Conservation (phyloP, 768 basidiomycete species). For the Lyophyllum semitale region DNA sequence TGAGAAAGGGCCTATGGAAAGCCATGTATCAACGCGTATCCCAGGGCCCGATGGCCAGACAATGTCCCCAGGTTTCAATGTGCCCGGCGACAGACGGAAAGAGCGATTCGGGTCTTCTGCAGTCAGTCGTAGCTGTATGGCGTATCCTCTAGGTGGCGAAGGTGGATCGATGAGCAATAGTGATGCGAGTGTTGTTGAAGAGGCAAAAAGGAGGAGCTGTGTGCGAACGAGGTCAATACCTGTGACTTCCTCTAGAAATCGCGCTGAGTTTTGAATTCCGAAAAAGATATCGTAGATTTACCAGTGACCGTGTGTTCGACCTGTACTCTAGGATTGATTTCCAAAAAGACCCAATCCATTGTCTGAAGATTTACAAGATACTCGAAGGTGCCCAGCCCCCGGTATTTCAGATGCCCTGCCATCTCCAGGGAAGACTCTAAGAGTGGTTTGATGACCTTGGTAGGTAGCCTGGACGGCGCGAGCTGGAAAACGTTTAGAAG, state of each 20-base stretch:
- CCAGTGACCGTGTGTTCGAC: conserved; percentile 93
- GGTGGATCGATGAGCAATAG: conserved; percentile 71
- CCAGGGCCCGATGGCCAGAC: conserved; percentile 80
- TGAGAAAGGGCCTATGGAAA: conserved; percentile 62
- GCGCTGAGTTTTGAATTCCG: background rate
- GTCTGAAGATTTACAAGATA: conserved; percentile 77
- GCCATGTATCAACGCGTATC: conserved; percentile 83
- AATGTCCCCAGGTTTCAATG: conserved; percentile 74
- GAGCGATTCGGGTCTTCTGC: conserved; percentile 79
- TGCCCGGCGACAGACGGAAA: conserved; percentile 87
- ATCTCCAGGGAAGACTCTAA: conserved; percentile 77
- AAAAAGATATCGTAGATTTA: conserved; percentile 26
- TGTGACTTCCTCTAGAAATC: conserved; percentile 74
- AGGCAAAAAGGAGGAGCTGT: conserved; percentile 81
- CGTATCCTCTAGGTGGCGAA: conserved; percentile 69
- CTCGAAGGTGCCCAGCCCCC: conserved; percentile 88
- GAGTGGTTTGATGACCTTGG: conserved; percentile 68
- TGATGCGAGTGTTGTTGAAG: conserved; percentile 69
- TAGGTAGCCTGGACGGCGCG: conserved; percentile 80
- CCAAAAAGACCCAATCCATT: conserved; percentile 72
- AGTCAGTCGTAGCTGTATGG: conserved; percentile 87
- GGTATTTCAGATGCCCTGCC: conserved; percentile 73
- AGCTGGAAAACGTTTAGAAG: conserved; percentile 17
- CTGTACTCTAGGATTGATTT: conserved; percentile 62
- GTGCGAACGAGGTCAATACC: conserved; percentile 88